Conservation (phyloP, 352 stramenopile genomes). For the Phytophthora ramorum region DNA sequence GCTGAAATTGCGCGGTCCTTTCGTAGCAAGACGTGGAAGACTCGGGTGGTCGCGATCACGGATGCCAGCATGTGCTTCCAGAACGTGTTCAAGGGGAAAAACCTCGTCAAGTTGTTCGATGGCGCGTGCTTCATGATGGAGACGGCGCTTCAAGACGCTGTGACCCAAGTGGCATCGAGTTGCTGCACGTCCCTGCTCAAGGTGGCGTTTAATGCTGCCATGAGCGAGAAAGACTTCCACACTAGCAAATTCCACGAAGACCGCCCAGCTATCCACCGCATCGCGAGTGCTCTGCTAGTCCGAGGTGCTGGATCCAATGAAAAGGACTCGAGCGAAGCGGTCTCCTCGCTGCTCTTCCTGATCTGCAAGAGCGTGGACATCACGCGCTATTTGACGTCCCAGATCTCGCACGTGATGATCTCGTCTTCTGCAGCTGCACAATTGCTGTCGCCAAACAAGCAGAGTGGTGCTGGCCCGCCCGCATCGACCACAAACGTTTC, state of each 20-base stretch:
- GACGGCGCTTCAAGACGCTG: constrained; percentile 59
- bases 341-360: constrained; percentile 77
- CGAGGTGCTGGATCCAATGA: constrained; percentile 75
- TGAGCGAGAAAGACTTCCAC: constrained; percentile 72
- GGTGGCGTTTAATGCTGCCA: constrained; percentile 60
- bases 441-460: constrained; percentile 35
- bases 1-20: constrained; percentile 58
- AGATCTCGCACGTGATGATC: constrained; percentile 63
- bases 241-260: constrained; percentile 59
- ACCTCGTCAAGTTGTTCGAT: constrained; percentile 62
- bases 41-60: constrained; percentile 55
- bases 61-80: constrained; percentile 64
- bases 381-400: constrained; percentile 59
- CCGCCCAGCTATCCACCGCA: constrained; percentile 53
- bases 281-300: constrained; percentile 51
- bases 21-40: constrained; percentile 67
- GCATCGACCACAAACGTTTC: constrained; percentile 32
- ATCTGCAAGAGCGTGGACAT: constrained; percentile 85
- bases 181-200: constrained; percentile 72
- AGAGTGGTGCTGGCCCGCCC: not conserved
- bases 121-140: constrained; percentile 70
- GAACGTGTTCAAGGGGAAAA: constrained; percentile 46
- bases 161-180: constrained; percentile 69
- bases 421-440: constrained; percentile 11
- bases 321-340: constrained; percentile 80